These are phyloP conservation scores for Xylaria digitata DNA, from an alignment of 2,329 filamentous ascomycete genomes.

Conservation along the genomic window DNA sequence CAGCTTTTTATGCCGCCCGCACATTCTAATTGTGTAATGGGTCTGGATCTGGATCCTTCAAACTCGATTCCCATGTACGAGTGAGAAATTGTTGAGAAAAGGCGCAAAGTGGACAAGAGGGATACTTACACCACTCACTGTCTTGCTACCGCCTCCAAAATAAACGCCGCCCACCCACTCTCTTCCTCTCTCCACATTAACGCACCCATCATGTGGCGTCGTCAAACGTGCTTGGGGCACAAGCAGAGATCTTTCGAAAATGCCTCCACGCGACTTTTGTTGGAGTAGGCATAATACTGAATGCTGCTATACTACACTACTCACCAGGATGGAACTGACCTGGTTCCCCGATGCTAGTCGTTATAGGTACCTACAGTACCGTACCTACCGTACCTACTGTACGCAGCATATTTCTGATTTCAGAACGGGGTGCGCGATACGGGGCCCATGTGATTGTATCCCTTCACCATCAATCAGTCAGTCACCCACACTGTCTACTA, in stretches of 20 bases:
- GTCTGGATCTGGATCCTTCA: background rate
- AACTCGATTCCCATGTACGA: background rate
- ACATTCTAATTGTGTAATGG: constrained; percentile 1
- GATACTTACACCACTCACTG: background rate
- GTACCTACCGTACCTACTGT: constrained; percentile 1
- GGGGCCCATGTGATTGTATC: background rate
- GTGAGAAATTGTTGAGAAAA: background rate
- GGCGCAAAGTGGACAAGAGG: background rate
- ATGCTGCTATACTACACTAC: constrained; percentile 15
- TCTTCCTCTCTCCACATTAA: background rate
- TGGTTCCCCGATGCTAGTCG: constrained; percentile 30
- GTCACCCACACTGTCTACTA: constrained; percentile 28
- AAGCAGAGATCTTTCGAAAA: constrained; percentile 22
- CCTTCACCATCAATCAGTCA: background rate
- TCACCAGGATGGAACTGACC: constrained; percentile 26
- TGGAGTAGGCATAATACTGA: background rate
- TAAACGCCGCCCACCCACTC: constrained; percentile 6
- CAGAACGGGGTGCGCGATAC: background rate
- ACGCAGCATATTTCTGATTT: background rate
- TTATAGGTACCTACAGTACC: background rate
- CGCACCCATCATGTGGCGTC: constrained; percentile 8
- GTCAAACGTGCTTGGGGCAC: constrained; percentile 2
- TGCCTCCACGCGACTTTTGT: constrained; percentile 8
- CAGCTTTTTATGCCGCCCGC: background rate
- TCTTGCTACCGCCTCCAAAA: background rate